Evolutionary conservation across 805 yeast species (phyloP), one percentile per base, ranked within the genome.

Genomic region (Helenozyma baotianmanensis): DNA sequence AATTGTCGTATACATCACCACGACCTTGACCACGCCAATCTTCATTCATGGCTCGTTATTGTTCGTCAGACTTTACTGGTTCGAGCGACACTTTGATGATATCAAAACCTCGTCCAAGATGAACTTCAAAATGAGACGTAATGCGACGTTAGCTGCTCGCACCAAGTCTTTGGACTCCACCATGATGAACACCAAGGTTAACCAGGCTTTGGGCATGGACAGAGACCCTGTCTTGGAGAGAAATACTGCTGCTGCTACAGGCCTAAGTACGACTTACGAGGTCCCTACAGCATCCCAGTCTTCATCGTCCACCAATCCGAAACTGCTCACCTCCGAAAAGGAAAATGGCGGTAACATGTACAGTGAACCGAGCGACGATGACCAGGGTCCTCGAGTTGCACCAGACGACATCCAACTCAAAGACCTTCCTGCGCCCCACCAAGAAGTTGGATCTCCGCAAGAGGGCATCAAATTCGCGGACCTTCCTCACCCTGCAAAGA

Each of bases 61-160:
- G 7, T 76, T 86, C 41, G 64, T 89, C 8, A 72, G 98, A 31
- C 64, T 92, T 28, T 85, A 84, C 54, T 84, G 95, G 86, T 92
- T 85, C 58, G 95, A 88, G 54, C 74, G 86, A 43, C 74, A 81
- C 47, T 87, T 92, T 58, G 90, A 86, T 53, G 77, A 81, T 45
- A 89, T 92, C 54, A 81, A 81, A 40, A 76, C 70, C 38, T 71
- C 72, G 33, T 85, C 97, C n/a, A 84, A 82, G 50, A 54, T 76
- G 38, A 83, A 89, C 54, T 82, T 79, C 56, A 76, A 77, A 51
- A 78, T 88, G 82, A 76, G 98, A 49, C 69, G 96, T 39, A 77
- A 88, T 0, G 79, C 82, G 7, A 82, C 92, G 2, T 51, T 81
- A 32, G 78, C 82, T 14, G 80, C 81, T 1, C 56, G 73, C 23